These are phyloP conservation scores for Fusarium nanum DNA, from an alignment of 2,329 filamentous ascomycete species.

Conservation along the genomic window DNA sequence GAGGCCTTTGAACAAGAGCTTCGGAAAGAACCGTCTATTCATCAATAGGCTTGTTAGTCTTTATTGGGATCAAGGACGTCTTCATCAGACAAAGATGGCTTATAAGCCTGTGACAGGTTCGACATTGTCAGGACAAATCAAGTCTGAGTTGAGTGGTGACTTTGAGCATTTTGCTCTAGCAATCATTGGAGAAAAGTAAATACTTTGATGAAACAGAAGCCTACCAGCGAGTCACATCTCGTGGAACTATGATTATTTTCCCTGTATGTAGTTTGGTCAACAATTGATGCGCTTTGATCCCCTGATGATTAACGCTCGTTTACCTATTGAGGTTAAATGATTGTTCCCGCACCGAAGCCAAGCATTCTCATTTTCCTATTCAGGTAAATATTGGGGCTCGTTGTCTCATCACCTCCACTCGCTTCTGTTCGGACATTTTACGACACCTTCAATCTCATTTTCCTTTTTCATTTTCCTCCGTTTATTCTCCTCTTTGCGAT, in stretches of 20 bases:
- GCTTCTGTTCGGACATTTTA: not conserved
- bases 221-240: too few species aligned
- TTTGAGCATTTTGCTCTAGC: constrained; percentile 48
- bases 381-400: not conserved
- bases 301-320: not conserved
- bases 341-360: not conserved
- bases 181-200: constrained; percentile 45
- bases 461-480: not conserved
- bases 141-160: constrained; percentile 44
- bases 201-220: too few species aligned
- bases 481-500: too few species aligned
- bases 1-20: constrained; percentile 42
- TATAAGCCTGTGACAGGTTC: constrained; percentile 69
- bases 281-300: too few species aligned
- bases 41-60: constrained; percentile 50
- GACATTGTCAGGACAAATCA: constrained; percentile 53
- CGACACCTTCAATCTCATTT: not conserved
- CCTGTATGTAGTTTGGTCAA: too few species aligned
- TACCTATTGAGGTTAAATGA: not conserved
- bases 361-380: constrained; percentile 32
- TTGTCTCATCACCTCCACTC: not conserved
- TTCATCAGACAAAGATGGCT: constrained; percentile 62
- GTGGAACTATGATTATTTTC: too few species aligned
- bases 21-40: constrained; percentile 49
- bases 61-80: constrained; percentile 49